Evolutionary conservation across 1,284 basidiomycete species (phyloP).

Genomic region (Ceratobasidium sp.): DNA sequence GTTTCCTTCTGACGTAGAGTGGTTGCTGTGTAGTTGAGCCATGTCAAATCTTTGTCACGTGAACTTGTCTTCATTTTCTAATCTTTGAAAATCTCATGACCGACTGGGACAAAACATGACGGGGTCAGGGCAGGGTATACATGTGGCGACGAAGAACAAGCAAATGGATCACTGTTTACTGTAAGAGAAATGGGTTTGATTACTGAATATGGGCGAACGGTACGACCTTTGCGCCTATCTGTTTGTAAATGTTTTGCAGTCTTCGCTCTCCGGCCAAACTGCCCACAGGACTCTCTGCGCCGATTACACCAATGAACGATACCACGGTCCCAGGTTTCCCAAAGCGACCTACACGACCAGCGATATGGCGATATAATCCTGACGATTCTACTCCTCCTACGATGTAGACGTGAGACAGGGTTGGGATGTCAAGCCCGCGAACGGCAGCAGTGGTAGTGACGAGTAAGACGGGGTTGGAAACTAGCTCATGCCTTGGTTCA

Average conservation of each 20-base stretch:
- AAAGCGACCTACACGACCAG: slow-evolving; percentile 81
- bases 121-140: neutral
- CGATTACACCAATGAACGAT: slow-evolving; percentile 39
- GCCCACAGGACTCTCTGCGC: slow-evolving; percentile 3
- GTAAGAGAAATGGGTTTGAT: neutral
- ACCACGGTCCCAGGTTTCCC: slow-evolving; percentile 74
- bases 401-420: slow-evolving; percentile 79
- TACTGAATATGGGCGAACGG: slow-evolving; percentile 35
- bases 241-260: slow-evolving; percentile 20
- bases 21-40: neutral
- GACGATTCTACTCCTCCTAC: slow-evolving; percentile 70
- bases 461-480: slow-evolving; percentile 68
- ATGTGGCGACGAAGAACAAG: neutral
- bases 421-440: slow-evolving; percentile 78
- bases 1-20: too few species aligned
- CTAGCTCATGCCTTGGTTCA: neutral
- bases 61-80: neutral
- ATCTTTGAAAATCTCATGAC: too few species aligned
- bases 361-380: slow-evolving; percentile 73
- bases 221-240: slow-evolving; percentile 16
- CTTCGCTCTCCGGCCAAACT: slow-evolving; percentile 12
- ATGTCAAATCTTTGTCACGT: neutral
- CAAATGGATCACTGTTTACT: neutral
- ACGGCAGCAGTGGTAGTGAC: slow-evolving; percentile 75
- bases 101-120: neutral